These are phyloP conservation scores for Trichophyton schoenleinii DNA, from an alignment of 2,329 filamentous ascomycete species.

Conservation along the genomic window DNA sequence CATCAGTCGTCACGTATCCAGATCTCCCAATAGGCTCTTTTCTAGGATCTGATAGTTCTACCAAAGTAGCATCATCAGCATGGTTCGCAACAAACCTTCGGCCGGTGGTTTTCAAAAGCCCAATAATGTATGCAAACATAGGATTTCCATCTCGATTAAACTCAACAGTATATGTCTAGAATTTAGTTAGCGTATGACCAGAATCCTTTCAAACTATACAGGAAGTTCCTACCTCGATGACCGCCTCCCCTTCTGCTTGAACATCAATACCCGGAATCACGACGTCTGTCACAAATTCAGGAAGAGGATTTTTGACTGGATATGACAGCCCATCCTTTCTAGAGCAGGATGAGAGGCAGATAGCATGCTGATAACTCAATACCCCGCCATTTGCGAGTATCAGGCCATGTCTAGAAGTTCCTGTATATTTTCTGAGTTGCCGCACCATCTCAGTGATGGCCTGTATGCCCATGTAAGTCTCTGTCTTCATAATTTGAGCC, in stretches of 20 bases:
- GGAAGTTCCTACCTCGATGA: constrained; percentile 39
- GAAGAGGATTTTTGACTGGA: constrained; percentile 36
- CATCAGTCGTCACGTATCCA: constrained; percentile 31
- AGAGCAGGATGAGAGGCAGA: constrained; percentile 44
- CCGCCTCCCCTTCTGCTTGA: constrained; percentile 38
- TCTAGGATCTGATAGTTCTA: constrained; percentile 30
- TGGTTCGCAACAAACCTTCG: constrained; percentile 47
- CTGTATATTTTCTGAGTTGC: constrained; percentile 37
- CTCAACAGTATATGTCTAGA: constrained; percentile 49
- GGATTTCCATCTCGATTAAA: constrained; percentile 42
- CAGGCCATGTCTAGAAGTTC: constrained; percentile 37
- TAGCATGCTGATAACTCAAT: constrained; percentile 52
- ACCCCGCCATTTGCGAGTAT: constrained; percentile 55
- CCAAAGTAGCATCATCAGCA: constrained; percentile 39
- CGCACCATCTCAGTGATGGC: constrained; percentile 46
- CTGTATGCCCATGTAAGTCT: constrained; percentile 14
- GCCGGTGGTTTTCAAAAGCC: constrained; percentile 35
- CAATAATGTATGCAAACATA: constrained; percentile 39
- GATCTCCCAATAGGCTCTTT: constrained; percentile 39
- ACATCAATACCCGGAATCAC: constrained; percentile 30
- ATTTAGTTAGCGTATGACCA: constrained; percentile 6
- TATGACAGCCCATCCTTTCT: constrained; percentile 30
- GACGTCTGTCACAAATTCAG: constrained; percentile 30
- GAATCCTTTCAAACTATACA: background rate
- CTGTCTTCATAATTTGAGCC: background rate